Base-by-base conservation (phyloP, 805 yeast species). In the Ogataea henricii region DNA sequence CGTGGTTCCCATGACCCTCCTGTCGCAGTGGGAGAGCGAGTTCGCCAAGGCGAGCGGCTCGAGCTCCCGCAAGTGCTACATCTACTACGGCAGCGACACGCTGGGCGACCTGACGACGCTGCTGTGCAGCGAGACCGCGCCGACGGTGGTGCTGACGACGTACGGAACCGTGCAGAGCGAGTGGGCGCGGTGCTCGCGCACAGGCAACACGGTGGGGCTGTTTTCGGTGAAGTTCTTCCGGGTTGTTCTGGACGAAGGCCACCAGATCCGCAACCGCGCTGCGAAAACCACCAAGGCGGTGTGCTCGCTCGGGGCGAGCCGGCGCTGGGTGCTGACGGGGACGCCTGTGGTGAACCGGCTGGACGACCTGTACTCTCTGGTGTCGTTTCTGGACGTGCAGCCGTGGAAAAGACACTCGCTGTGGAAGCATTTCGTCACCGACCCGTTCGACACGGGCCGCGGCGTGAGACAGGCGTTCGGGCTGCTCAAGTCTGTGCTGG, bases 1-100 rank as follows among this genome's bases (percentile, higher is more conserved):
- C 10, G 81, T 91, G 1, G 88, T 90, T 0, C 97, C 97, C 0
- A 90, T 90, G 89, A 89, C 97, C 0, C 70, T 92, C 30, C 67
- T 92, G n/a, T 72, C 88, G 1, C 98, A 92, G 64, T 91, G 98
- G 98, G 86, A 86, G 58, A 77, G 78, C 13, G 97, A 92, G 62
- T 89, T 87, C 48, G 70, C 69, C 12, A 79, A 79, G 39, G 78
- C 87, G 0, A 80, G 79, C 53, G 74, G 76, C 32, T 30, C 34
- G 0, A 64, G 73, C 10, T 68, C 71, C 42, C 59, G 61, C 9
- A 56, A 51, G 17, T 78, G 87, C 55, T 72, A 78, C 32, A 76
- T 89, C 0, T 91, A 91, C 59, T 91, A 92, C 63, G 97, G 96
- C 0, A 78, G 77, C 22, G 83, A 75, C 46, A 65, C 76, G 0